A percentile compares a stretch with the other conserved stretches of the same genome.
phyloP scores from a whole-genome alignment of 2,329 filamentous ascomycete genomes.

The Sclerotinia borealis region DNA sequence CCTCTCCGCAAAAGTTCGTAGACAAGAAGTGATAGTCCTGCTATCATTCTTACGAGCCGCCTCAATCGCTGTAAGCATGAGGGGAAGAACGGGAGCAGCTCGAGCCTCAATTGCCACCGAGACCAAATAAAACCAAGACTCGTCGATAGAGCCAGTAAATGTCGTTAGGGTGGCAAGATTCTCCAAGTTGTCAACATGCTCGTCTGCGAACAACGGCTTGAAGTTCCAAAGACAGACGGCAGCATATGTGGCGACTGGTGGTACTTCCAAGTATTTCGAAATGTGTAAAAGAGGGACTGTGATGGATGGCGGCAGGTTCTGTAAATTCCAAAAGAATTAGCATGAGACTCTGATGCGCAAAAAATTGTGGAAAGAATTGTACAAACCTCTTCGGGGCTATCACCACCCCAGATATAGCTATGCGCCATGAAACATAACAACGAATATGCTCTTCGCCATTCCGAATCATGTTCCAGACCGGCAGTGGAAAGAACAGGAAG shows the following conservation, averaged over 20 bases:
- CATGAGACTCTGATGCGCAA: not conserved
- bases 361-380: not conserved
- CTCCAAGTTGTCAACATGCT: conserved; percentile 74
- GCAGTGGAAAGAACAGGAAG: conserved; percentile 79
- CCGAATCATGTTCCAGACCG: conserved; percentile 72
- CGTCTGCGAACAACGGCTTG: conserved; percentile 80
- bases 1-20: conserved; percentile 79
- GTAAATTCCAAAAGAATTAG: conserved; percentile 11
- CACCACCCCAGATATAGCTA: conserved; percentile 93
- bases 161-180: conserved; percentile 85
- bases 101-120: conserved; percentile 94
- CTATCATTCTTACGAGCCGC: conserved; percentile 68
- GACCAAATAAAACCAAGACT: conserved; percentile 98
- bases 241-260: conserved; percentile 90
- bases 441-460: conserved; percentile 92
- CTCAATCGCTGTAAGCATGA: conserved; percentile 83
- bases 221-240: conserved; percentile 95
- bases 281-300: conserved; percentile 76
- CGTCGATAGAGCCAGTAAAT: conserved; percentile 89
- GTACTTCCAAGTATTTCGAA: conserved; percentile 74
- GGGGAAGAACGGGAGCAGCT: conserved; percentile 75
- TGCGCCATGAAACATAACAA: conserved; percentile 88
- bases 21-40: conserved; percentile 64
- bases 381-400: conserved; percentile 66
- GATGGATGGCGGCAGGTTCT: conserved; percentile 68